Evolutionary conservation across 495 filamentous ascomycete species (phyloP).

Genomic region (Cryomyces minteri): DNA sequence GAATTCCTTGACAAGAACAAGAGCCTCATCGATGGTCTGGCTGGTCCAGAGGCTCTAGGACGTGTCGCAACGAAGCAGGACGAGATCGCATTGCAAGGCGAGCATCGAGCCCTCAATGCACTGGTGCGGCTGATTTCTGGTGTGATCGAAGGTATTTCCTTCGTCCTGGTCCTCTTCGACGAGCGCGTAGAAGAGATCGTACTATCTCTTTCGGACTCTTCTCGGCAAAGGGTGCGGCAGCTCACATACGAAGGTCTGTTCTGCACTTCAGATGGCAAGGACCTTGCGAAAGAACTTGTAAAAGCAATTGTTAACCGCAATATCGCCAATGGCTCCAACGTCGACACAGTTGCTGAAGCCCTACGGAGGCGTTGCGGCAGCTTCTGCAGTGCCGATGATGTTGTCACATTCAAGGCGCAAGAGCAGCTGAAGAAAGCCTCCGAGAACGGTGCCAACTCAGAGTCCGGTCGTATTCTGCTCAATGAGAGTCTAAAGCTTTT

Average conservation of each 20-base stretch:
- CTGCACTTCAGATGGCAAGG: constrained; percentile 55
- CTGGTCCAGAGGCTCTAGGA: constrained; percentile 62
- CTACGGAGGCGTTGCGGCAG: constrained; percentile 77
- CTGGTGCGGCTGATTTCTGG: constrained; percentile 63
- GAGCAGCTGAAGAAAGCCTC: constrained; percentile 76
- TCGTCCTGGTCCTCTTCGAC: constrained; percentile 82
- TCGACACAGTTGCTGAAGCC: constrained; percentile 91
- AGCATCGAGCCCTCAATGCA: constrained; percentile 81
- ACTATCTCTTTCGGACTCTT: constrained; percentile 48
- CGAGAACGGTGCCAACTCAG: constrained; percentile 55
- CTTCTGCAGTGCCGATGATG: constrained; percentile 94
- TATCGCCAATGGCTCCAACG: constrained; percentile 86
- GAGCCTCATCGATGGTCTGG: constrained; percentile 77
- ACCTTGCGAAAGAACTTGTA: constrained; percentile 88
- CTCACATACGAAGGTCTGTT: constrained; percentile 81
- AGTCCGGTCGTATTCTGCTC: constrained; percentile 59
- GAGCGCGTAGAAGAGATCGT: constrained; percentile 82
- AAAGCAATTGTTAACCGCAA: constrained; percentile 97
- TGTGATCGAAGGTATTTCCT: constrained; percentile 90
- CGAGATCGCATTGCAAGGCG: constrained; percentile 73
- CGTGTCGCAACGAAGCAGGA: constrained; percentile 62
- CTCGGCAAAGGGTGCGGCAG: constrained; percentile 45
- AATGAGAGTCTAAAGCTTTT: constrained; percentile 82
- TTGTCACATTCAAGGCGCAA: constrained; percentile 94
- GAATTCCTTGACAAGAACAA: constrained; percentile 73